phyloP scores from a whole-genome alignment of 208 protist species.

The Entamoeba histolytica region DNA sequence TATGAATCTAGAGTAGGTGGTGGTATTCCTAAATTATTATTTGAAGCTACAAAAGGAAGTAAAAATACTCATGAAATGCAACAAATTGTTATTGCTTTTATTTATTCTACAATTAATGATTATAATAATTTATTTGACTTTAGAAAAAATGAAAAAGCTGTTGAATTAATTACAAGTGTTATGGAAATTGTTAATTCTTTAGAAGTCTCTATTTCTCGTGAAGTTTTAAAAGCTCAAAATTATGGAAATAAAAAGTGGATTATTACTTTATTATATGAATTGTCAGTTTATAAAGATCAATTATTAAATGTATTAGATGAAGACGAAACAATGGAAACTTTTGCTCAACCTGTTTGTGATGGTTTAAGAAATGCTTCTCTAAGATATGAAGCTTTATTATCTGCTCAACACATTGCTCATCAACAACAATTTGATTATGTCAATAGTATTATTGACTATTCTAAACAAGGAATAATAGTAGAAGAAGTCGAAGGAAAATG shows the following conservation, averaged over 20 bases:
- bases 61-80: not conserved
- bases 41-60: not conserved
- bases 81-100: too few species aligned
- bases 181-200: not conserved
- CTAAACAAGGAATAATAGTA: not conserved
- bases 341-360: not conserved
- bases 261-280: not conserved
- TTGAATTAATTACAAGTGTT: not conserved
- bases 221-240: not conserved
- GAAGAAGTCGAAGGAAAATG: not conserved
- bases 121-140: not conserved
- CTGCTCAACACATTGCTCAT: not conserved
- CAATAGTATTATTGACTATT: not conserved
- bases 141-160: not conserved
- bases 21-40: not conserved
- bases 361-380: not conserved
- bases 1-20: not conserved
- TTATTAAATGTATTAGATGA: not conserved
- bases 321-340: not conserved
- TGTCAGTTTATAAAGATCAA: not conserved
- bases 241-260: not conserved
- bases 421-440: not conserved
- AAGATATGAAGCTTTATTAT: not conserved
- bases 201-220: not conserved
- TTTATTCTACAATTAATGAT: not conserved